A percentile compares a stretch with the other conserved stretches of the same genome.
phyloP scores from a whole-genome alignment of 148 eudicot genomes.

The Pharnaceum exiguum region DNA sequence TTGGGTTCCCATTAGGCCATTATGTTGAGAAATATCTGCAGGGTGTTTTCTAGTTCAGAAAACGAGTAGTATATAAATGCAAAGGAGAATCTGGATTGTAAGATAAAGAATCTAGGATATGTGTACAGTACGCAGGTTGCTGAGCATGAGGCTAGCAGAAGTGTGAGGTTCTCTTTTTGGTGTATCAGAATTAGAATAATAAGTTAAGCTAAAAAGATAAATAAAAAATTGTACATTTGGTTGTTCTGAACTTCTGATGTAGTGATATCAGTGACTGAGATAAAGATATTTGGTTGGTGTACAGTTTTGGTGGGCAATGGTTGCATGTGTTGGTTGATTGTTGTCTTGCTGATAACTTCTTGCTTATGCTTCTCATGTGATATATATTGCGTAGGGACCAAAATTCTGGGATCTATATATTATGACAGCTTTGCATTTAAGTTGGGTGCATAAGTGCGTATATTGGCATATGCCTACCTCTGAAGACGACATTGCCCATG shows the following conservation, averaged over 20 bases:
- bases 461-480: neutral
- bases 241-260: too few species aligned
- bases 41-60: conserved; percentile 38
- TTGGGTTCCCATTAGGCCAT: neutral
- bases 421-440: neutral
- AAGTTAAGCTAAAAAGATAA: neutral
- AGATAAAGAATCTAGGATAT: conserved; percentile 12
- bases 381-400: neutral
- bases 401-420: neutral
- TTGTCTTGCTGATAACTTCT: neutral
- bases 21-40: conserved; percentile 20
- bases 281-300: neutral
- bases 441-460: neutral
- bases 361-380: conserved; percentile 16
- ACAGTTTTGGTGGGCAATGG: neutral
- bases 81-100: neutral
- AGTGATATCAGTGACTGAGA: too few species aligned
- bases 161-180: conserved; percentile 11
- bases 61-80: conserved; percentile 7
- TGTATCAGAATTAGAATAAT: conserved; percentile 1
- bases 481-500: neutral
- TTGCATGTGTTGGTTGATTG: conserved; percentile 8
- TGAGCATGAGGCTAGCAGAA: neutral
- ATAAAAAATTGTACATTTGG: neutral
- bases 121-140: neutral